Evolutionary conservation across 179 eudicot species (phyloP), one percentile per base, ranked within the genome.

Genomic region (Spinacia oleracea): DNA sequence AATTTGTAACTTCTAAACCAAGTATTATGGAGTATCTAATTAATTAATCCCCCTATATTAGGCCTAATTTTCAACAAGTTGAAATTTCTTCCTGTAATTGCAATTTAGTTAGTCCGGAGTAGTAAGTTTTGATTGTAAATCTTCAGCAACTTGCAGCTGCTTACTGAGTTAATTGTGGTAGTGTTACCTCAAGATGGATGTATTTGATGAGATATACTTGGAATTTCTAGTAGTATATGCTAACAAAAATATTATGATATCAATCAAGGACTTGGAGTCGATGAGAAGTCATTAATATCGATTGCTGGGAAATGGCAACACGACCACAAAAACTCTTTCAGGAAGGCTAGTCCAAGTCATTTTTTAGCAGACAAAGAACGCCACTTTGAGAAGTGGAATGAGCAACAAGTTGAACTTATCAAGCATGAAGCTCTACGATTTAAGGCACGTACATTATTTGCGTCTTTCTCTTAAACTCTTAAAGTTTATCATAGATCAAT

Each of bases 211-310:
- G 67, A n/a, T 18, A 56, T 6, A 5, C 27, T 64, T 12, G 40
- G 21, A 64, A 21, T 38, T 31, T 67, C 29, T n/a, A 29, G 15
- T 38, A 2, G 18, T 74, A 31, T 70, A 20, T 62, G 32, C 38
- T 70, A 38, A 76, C 2, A 25, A 27, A 12, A 38, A 27, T 9
- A 16, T 43, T 59, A 0, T 48, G 18, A 31, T 3, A 14, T 20
- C 20, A 23, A 60, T 64, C 55, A 62, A 92, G 94, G 97, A 42
- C 81, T 90, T 72, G 97, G 97, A 67, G 83, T 90, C 43, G 94
- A 92, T 66, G 97, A 92, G 85, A 89, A 84, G 60, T 75, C 85
- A 20, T 66, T 92, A 81, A 84, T 92, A 72, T 72, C 88, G 21
- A 79, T 79, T 11, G 58, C 89, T 81, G 94, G 92, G 51, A 90